Evolutionary conservation across 106 monocot genomes (phyloP), one percentile per base, ranked within the genome.

Genomic region (Dendrobium catenatum): DNA sequence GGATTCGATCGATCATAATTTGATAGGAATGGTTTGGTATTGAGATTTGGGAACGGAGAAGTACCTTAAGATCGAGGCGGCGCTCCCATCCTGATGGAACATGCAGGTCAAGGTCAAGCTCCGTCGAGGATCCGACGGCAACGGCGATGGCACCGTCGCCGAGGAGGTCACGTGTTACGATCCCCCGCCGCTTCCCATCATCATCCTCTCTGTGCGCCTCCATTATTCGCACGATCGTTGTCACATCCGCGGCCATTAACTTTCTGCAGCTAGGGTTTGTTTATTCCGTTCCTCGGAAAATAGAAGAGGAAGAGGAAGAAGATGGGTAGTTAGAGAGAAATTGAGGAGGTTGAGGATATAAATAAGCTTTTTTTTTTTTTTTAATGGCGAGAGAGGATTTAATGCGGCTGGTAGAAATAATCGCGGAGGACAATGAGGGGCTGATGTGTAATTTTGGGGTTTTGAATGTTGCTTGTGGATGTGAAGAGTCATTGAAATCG

Each of bases 161-260:
- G 55, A 87, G 85, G 48, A 88, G 75, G 47, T 88, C 84, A 16
- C 82, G 79, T 4, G 84, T 85, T 19, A 79, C 76, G 3, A 80
- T 70, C 9, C 77, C 82, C 33, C 81, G 42, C 27, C 78, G 70
- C 59, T 79, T 26, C 17, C 46, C 67, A n/a, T 33, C 64, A 1
- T 13, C 56, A 20, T 80, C 77, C 41, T 78, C 76, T 24, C 67
- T 81, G 40, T 77, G 43, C 42, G 49, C 77, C 33, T 51, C 49
- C 79, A 77, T 58, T 29, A 80, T 77, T 29, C 83, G 40, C 10
- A 80, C 9, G 59, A 79, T 81, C 44, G 80, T 54, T 44, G 72
- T 82, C 44, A 89, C 89, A 42, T 81, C 89, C 0, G 82, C 84
- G 37, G 86, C 81, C 89, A 89, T 89, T 47, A 64, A 49, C 27